Base-by-base conservation (phyloP, 163 green algal species). In the Scenedesmus sp. region DNA sequence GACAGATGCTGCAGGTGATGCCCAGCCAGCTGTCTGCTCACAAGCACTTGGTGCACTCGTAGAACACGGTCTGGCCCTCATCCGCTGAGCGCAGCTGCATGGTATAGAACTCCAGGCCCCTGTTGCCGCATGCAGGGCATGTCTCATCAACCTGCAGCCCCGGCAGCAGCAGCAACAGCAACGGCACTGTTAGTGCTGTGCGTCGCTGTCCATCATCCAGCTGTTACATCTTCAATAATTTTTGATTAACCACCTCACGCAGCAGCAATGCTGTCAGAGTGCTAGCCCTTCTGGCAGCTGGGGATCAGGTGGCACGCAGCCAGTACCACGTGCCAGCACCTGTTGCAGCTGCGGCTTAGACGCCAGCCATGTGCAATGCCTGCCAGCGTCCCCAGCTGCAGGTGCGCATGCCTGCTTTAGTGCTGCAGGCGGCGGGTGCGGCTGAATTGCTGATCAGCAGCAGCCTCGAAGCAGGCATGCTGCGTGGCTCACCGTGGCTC, bases 21-120 rank as follows among this genome's bases (percentile, higher is more conserved):
- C 33, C 13, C 72, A 81, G 24, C 35, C 3, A 33, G 35, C 37
- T 81, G 72, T 0, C 22, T 1, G 87, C 94, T 49, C 87, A 96
- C 93, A 92, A 92, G 95, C 97, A 99, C 3, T 97, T 93, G 0
- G 91, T 83, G 86, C 97, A 99, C 89, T 99, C 97, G 89, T 99
- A 99, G 86, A 99, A 99, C 0, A 99, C 96, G 2, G 96, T 98
- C 86, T 98, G 96, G 16, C 97, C 97, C 93, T 99, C 97, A 90
- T 99, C 97, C 24, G 97, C 97, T 35, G 96, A 99, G 2, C 97
- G 95, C 79, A 99, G 95, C 94, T 99, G 97, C 95, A 98, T 97
- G 10, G 97, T 99, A 95, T 98, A 98, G 93, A 97, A 99, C 90
- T 99, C 96, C 86, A 99, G 73, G 1, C 94, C 94, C 2, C 93